Base-by-base conservation (phyloP, 768 basidiomycete species). In the Cytidiella melzeri region DNA sequence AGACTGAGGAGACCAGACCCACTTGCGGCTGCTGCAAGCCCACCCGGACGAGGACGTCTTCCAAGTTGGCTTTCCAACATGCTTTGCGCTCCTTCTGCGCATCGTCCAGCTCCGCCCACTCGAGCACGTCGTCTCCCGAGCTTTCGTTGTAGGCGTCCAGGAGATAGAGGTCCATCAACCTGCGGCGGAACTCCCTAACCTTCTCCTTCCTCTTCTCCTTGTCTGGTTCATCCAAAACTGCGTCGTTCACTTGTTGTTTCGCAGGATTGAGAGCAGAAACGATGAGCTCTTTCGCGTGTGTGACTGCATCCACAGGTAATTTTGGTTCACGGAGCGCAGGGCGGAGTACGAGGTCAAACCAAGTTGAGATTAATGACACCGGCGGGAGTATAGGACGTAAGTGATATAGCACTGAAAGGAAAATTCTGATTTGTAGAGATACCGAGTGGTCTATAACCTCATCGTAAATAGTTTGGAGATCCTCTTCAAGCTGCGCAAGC, bases 271-370 rank as follows among this genome's bases (percentile, higher is more conserved):
- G 67, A 9, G 84, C 84, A 30, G 73, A 72, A 21, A 85, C 65
- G 55, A 90, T 74, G 20, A 92, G 73, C 30, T 85, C 83, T 64
- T 84, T 87, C 24, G 87, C 89, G 59, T 84, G 71, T 43, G 75
- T 73, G 18, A 81, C 72, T 4, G 83, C 74, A 20, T 68, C 55
- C 0, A 74, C 76, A 2, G 85, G 71, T 18, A 92, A 68, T 55
- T 74, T 80, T 30, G 87, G 82, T 61, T 89, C 83, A 42, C 86
- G 81, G 47, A 92, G 71, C 24, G 87, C 84, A 21, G 86, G 84
- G 27, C 89, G 81, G 2, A 92, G 71, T 23, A 87, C 73, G 27
- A 86, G 74, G 62, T 92, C 87, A 63, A 88, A 92, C 90, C 90
- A 92, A 23, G 73, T 74, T 1, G 82, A 82, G 49, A 89, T 83